phyloP scores from a whole-genome alignment of 352 stramenopile species.

The Pythium vanterpoolii region DNA sequence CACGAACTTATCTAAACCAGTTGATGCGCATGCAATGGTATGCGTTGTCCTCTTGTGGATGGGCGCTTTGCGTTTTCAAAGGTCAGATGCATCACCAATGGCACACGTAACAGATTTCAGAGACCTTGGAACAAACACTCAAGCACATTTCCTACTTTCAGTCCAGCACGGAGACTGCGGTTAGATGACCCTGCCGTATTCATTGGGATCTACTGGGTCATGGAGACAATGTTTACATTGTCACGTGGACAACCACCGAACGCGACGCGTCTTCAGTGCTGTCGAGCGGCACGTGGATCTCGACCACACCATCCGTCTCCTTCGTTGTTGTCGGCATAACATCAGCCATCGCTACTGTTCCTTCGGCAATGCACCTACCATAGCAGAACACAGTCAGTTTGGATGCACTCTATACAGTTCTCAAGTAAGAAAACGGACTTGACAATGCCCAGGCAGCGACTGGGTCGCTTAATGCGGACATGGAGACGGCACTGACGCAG shows the following conservation, averaged over 20 bases:
- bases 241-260: background rate
- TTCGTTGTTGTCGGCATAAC: background rate
- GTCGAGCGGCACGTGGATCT: constrained; percentile 2
- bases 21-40: too few relatives aligned
- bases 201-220: too few relatives aligned
- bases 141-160: too few relatives aligned
- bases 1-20: too few relatives aligned
- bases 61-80: too few relatives aligned
- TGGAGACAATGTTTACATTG: background rate
- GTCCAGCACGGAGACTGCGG: too few relatives aligned
- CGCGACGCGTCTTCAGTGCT: constrained; percentile 1
- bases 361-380: constrained; percentile 4
- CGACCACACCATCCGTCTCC: background rate
- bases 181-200: too few relatives aligned
- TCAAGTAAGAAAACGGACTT: constrained; percentile 12
- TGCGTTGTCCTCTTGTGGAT: too few relatives aligned
- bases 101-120: too few relatives aligned
- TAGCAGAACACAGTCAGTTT: background rate
- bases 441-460: constrained; percentile 17
- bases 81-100: too few relatives aligned
- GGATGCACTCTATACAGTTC: too few relatives aligned
- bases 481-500: constrained; percentile 12
- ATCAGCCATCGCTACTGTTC: background rate
- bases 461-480: constrained; percentile 14
- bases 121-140: too few relatives aligned